A percentile compares a stretch with the other conserved stretches of the same genome.
Evolutionary conservation across 139 green algal genomes (phyloP).

Genomic region (Haematococcus lacustris): DNA sequence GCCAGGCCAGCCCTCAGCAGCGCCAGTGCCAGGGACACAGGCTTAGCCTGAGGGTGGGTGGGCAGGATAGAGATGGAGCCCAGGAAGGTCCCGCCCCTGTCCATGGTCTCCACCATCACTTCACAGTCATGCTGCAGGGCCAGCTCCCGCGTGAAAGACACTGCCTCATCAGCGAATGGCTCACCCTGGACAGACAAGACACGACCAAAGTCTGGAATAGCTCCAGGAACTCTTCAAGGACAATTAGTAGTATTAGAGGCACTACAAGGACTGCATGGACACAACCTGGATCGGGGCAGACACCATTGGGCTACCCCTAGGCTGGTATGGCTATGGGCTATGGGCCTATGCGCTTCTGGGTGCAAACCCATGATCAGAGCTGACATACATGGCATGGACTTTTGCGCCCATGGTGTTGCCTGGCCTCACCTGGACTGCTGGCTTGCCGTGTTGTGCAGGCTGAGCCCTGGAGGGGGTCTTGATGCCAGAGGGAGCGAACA

Average conservation of each 20-base stretch:
- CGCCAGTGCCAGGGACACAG: constrained; percentile 58
- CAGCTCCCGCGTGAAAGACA: constrained; percentile 67
- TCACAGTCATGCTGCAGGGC: constrained; percentile 73
- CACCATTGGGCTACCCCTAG: no score
- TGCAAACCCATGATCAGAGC: no score
- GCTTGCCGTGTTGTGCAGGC: constrained; percentile 35
- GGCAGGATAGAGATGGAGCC: constrained; percentile 37
- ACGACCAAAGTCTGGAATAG: no score
- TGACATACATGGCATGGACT: no score
- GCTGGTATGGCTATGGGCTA: no score
- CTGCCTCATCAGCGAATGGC: constrained; percentile 76
- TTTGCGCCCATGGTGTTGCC: no score
- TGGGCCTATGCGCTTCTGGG: no score
- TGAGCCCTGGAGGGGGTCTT: constrained; percentile 45
- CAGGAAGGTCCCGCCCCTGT: constrained; percentile 92
- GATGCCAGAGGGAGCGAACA: constrained; percentile 83
- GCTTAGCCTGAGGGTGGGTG: neutral
- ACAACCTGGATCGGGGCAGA: no score
- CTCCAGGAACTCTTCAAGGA: no score
- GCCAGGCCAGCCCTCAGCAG: constrained; percentile 74
- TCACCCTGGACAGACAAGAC: constrained; percentile 63
- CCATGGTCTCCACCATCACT: constrained; percentile 62
- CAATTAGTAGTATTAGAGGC: no score
- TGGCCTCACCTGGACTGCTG: no score
- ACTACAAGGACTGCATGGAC: no score